Evolutionary conservation across 495 filamentous ascomycete genomes (phyloP), one percentile per base, ranked within the genome.

Genomic region (Podospora fimiseda): DNA sequence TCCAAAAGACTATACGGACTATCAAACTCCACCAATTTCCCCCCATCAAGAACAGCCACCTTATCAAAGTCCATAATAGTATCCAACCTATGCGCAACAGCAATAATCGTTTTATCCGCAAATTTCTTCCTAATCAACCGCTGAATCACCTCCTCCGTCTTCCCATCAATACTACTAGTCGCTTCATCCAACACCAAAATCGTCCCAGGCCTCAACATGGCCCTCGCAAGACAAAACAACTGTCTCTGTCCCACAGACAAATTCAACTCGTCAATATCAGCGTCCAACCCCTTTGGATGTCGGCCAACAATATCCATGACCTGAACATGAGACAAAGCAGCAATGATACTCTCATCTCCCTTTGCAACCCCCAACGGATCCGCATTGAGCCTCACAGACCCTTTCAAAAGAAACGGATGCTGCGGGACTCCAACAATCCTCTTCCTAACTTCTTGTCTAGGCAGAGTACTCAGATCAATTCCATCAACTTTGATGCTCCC

Each of bases 141-240:
- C 30, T 65, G 65, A 5, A 72, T 60, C 7, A 46, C 49, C 19
- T 64, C 62, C 45, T 69, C 66, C 0, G 63, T 68, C 20, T 60
- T 48, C 14, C 53, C 58, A 38, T 70, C 67, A 30, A 70, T 61
- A 57, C 59, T 62, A 57, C 64, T 68, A 0, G 60, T 68, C 2
- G 62, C 62, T 41, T 68, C 65, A 42, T 68, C 65, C 27, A 68
- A 23, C 13, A 68, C 50, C 6, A 68, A 40, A 19, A 68, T 60
- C 3, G 16, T 63, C 20, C 65, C 49, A 0, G 52, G 54, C 1
- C 74, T 65, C 33, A 87, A 67, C 11, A 86, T 65, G 1, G 80
- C 83, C 2, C 82, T 72, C 1, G 80, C 80, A 14, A 87, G 71
- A 58, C 79, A 79, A 53, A 86, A 74, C 16, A 87, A 68, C 62